A percentile compares a stretch with the other conserved stretches of the same genome.
These are phyloP conservation scores for Dryadomyces quercivorus DNA, from an alignment of 2,329 filamentous ascomycete species.

Conservation along the genomic window DNA sequence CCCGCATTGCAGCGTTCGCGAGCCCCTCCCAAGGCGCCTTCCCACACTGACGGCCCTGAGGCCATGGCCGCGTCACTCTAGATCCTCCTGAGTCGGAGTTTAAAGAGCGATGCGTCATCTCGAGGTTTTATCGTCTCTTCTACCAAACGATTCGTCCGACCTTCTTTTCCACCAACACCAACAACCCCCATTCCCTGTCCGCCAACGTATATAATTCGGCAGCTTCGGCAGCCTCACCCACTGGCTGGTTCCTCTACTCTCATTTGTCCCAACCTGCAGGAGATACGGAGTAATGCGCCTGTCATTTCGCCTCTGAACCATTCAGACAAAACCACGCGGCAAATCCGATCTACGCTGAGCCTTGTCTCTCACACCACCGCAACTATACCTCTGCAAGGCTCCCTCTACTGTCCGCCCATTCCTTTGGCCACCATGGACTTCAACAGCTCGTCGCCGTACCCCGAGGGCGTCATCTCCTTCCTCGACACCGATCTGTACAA, in stretches of 20 bases:
- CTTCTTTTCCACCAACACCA: not conserved
- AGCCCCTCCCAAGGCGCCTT: not conserved
- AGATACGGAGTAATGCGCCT: too few relatives aligned
- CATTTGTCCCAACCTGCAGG: too few relatives aligned
- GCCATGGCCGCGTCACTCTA: not conserved
- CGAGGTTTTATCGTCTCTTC: constrained; percentile 24
- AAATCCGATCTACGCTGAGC: too few relatives aligned
- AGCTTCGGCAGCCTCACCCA: too few relatives aligned
- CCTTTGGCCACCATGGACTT: too few relatives aligned
- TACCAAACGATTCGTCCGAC: constrained; percentile 9
- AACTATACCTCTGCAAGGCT: not conserved
- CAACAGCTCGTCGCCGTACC: constrained; percentile 52
- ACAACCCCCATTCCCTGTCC: not conserved
- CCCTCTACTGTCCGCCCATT: not conserved
- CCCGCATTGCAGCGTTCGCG: not conserved
- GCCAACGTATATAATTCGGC: too few relatives aligned
- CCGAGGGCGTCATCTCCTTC: constrained; percentile 71
- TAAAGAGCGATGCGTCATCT: not conserved
- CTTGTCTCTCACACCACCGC: not conserved
- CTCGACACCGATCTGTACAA: constrained; percentile 86
- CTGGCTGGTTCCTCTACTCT: too few relatives aligned
- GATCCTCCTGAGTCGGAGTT: not conserved
- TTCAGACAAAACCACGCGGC: too few relatives aligned
- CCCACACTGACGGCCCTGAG: not conserved
- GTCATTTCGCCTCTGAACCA: too few relatives aligned